Evolutionary conservation across 805 yeast genomes (phyloP), one percentile per base, ranked within the genome.

Genomic region (Monosporozyma aerobia): DNA sequence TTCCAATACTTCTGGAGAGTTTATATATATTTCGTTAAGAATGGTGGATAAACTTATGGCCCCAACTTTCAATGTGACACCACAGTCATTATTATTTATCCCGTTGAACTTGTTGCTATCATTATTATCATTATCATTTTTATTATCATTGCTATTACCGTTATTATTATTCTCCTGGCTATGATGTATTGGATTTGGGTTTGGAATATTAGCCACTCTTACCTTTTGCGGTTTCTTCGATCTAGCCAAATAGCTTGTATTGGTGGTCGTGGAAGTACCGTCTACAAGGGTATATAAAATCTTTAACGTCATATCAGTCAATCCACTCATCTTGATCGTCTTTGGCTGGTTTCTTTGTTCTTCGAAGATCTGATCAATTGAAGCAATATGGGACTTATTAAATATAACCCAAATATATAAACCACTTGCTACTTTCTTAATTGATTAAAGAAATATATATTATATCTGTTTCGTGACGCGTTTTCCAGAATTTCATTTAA

Each of bases 1-100:
- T 13, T 27, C 41, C n/a, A 62, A 56, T 10, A 69, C 56, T 54
- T 69, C 72, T 5, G 72, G 72, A 2, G 71, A 68, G 46, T 65
- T 67, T 19, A 51, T 22, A 43, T 59, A 63, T 6, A 69, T 60
- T 48, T 66, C 67, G n/a, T 65, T 56, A 45, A 68, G 50, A 4
- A 67, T 63, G 16, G 56, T 51, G 11, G 56, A 51, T 43, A 65
- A 48, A 45, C 59, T 57, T 9, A 67, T 60, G n/a, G 65, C 63
- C 9, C 71, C 72, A 32, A 68, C 61, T 44, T 57, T 60, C 22
- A 63, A 48, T 25, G 47, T 27, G 6, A 23, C 33, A 23, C 32
- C 32, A 3, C 44, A 27, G 13, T 43, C 41, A 19, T 35, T 37
- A n/a, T 39, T 23, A 35, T 47, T 47, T 10, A 43, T 5, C 10